Conservation (phyloP, 2,329 filamentous ascomycete species). For the Neofusicoccum sp. region DNA sequence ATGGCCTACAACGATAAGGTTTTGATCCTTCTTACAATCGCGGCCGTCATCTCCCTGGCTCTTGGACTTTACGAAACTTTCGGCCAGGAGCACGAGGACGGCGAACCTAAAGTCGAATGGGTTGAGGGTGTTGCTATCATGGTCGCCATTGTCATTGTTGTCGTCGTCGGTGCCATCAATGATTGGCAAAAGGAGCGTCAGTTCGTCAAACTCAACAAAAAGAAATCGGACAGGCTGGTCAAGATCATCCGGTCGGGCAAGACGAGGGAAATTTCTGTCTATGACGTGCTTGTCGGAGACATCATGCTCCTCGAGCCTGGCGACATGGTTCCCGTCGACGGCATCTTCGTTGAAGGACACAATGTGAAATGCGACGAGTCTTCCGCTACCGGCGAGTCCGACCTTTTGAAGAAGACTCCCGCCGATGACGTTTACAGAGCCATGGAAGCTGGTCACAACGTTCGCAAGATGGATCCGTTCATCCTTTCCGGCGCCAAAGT, state of each 20-base stretch:
- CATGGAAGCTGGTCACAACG: conserved; percentile 60
- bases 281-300: conserved; percentile 72
- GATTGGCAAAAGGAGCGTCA: conserved; percentile 81
- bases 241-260: conserved; percentile 75
- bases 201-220: conserved; percentile 76
- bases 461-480: conserved; percentile 74
- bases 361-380: conserved; percentile 72
- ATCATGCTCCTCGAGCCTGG: conserved; percentile 71
- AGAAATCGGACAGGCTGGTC: conserved; percentile 72
- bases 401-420: conserved; percentile 65
- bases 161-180: conserved; percentile 73
- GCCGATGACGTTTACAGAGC: conserved; percentile 65
- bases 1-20: conserved; percentile 73
- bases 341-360: conserved; percentile 67
- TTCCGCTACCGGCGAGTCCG: conserved; percentile 73
- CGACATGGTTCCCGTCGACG: conserved; percentile 69
- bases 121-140: conserved; percentile 80
- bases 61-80: conserved; percentile 69
- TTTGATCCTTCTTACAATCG: conserved; percentile 66
- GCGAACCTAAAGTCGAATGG: conserved; percentile 65
- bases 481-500: conserved; percentile 85
- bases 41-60: conserved; percentile 66
- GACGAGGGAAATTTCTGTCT: conserved; percentile 66
- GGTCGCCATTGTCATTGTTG: conserved; percentile 72
- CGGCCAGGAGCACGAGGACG: conserved; percentile 43